Percentiles rank a stretch among this genome's conserved stretches.
Conservation (phyloP, 768 basidiomycete genomes). For the Tulasnella sp. region DNA sequence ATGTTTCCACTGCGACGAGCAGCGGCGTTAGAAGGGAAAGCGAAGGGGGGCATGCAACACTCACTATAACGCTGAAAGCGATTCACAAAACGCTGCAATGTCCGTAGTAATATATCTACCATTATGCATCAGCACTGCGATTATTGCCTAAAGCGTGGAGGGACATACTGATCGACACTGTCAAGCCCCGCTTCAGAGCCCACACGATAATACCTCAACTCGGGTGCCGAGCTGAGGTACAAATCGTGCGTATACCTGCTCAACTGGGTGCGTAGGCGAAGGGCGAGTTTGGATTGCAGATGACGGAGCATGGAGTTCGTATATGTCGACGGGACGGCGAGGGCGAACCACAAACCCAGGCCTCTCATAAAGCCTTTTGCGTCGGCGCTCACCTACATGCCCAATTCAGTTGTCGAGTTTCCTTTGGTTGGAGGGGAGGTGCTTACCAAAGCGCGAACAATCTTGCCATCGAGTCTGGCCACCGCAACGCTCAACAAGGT, state of each 20-base stretch:
- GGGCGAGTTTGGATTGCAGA: slow-evolving; percentile 73
- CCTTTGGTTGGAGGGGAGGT: no score
- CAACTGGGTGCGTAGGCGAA: slow-evolving; percentile 70
- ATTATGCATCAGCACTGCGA: background rate
- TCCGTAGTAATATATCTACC: slow-evolving; percentile 74
- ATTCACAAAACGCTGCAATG: slow-evolving; percentile 77
- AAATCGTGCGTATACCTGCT: slow-evolving; percentile 87
- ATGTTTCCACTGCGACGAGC: slow-evolving; percentile 60
- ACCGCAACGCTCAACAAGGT: slow-evolving; percentile 83
- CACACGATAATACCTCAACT: slow-evolving; percentile 56
- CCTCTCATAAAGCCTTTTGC: slow-evolving; percentile 72
- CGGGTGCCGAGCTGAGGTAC: slow-evolving; percentile 64
- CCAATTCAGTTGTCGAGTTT: background rate
- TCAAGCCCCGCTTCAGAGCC: slow-evolving; percentile 30
- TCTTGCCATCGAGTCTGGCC: slow-evolving; percentile 75
- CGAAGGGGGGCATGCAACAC: slow-evolving; percentile 25
- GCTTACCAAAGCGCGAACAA: slow-evolving; percentile 72
- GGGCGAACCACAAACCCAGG: slow-evolving; percentile 73
- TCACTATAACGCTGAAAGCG: slow-evolving; percentile 76
- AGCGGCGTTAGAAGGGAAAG: background rate
- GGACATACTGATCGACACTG: slow-evolving; percentile 56
- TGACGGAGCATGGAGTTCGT: slow-evolving; percentile 95
- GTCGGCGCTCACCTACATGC: slow-evolving; percentile 57
- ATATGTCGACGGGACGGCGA: slow-evolving; percentile 87
- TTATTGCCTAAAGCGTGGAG: background rate